Evolutionary conservation across 192 early-diverging fungal genomes (phyloP).

Genomic region (Fimicolochytrium jonesii): DNA sequence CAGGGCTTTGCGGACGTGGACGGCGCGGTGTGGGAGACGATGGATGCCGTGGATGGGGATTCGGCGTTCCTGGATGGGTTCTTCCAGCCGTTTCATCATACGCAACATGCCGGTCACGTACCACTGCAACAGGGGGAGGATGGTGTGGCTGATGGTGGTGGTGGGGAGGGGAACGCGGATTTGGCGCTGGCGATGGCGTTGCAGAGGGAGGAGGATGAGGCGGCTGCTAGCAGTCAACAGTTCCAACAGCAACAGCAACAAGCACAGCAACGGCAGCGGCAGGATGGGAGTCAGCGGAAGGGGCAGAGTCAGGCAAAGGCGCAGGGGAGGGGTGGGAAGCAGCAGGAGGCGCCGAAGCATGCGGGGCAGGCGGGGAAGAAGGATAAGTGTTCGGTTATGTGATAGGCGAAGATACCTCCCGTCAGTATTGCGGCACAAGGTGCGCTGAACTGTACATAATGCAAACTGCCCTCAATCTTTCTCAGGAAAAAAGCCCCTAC

Average conservation of each 20-base stretch:
- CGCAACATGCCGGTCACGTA: too few relatives aligned
- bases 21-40: slow-evolving; percentile 41
- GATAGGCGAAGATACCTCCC: slow-evolving; percentile 1
- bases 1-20: slow-evolving; percentile 34
- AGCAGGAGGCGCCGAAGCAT: background rate
- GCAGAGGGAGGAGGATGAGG: slow-evolving; percentile 35
- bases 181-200: slow-evolving; percentile 35
- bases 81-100: slow-evolving; percentile 13
- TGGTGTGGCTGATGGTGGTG: background rate
- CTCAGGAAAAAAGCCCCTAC: too few relatives aligned
- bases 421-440: too few relatives aligned
- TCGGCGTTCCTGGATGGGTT: slow-evolving; percentile 29
- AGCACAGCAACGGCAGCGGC: slow-evolving; percentile 2
- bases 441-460: too few relatives aligned
- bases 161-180: slow-evolving; percentile 7
- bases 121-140: too few relatives aligned
- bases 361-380: slow-evolving; percentile 13
- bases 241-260: slow-evolving; percentile 8
- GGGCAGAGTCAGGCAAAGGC: background rate
- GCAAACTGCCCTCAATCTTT: too few relatives aligned
- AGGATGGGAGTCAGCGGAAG: background rate
- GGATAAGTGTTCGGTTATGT: slow-evolving; percentile 26
- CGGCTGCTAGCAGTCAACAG: background rate
- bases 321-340: background rate
- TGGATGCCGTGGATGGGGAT: slow-evolving; percentile 36